Evolutionary conservation across 441 rosid species (phyloP).

Genomic region (Euphorbia schlechtendalii): DNA sequence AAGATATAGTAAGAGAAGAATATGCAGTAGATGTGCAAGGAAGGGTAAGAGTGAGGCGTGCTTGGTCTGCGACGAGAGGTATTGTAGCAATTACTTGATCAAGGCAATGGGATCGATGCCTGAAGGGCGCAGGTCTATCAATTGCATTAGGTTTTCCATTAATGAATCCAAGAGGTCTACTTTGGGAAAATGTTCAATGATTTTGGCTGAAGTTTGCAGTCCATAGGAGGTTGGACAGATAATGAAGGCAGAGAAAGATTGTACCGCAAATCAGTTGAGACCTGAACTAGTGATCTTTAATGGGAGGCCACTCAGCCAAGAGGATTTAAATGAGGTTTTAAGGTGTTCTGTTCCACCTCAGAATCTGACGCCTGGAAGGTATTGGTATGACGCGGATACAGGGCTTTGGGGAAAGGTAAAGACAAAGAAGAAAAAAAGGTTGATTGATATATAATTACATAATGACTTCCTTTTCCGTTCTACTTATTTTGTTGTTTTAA

Average conservation of each 20-base stretch:
- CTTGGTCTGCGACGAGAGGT: too few species aligned
- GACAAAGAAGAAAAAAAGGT: neutral
- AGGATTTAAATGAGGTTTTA: constrained; percentile 44
- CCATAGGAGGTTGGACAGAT: constrained; percentile 44
- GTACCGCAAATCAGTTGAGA: constrained; percentile 35
- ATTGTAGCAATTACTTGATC: too few species aligned
- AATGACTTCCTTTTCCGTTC: neutral
- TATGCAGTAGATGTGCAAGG: constrained; percentile 40
- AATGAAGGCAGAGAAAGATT: constrained; percentile 38
- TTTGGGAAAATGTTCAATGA: constrained; percentile 42
- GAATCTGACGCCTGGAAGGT: constrained; percentile 52
- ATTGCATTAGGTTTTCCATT: too few species aligned
- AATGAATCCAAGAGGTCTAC: constrained; percentile 16
- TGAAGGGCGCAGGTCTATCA: too few species aligned
- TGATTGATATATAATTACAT: too few species aligned
- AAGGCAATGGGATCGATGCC: too few species aligned
- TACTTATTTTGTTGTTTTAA: constrained; percentile 1
- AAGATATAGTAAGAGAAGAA: constrained; percentile 22
- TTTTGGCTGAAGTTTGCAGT: constrained; percentile 34
- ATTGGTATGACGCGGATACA: neutral
- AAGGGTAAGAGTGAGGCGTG: constrained; percentile 36
- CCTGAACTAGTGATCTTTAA: constrained; percentile 49
- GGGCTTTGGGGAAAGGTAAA: constrained; percentile 49
- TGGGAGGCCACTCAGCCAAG: constrained; percentile 38
- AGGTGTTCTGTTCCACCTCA: constrained; percentile 43